Percentiles rank a stretch among this genome's conserved stretches.
phyloP scores from a whole-genome alignment of 495 filamentous ascomycete species.

The Halenospora varia region DNA sequence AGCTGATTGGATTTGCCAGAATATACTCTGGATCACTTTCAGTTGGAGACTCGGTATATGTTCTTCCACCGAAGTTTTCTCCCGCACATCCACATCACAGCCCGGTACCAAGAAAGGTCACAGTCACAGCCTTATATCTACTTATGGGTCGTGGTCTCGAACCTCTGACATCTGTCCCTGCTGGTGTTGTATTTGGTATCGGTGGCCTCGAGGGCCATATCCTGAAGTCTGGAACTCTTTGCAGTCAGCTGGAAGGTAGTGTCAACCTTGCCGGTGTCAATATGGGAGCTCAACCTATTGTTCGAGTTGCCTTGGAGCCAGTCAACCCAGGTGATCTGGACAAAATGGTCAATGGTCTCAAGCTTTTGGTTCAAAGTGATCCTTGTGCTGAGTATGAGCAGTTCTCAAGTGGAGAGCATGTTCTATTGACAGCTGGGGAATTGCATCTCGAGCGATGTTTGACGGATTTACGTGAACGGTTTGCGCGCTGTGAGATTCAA shows the following conservation, averaged over 20 bases:
- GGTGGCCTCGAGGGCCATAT: constrained; percentile 87
- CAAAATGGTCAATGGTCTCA: constrained; percentile 88
- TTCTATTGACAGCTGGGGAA: constrained; percentile 90
- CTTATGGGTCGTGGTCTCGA: constrained; percentile 93
- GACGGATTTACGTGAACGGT: constrained; percentile 89
- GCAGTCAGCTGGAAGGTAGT: constrained; percentile 81
- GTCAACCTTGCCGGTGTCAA: constrained; percentile 89
- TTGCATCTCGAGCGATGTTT: constrained; percentile 91
- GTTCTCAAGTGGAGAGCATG: constrained; percentile 89
- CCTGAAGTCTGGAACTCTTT: constrained; percentile 91
- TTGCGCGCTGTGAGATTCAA: constrained; percentile 93
- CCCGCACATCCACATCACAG: constrained; percentile 70
- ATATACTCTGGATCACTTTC: constrained; percentile 87
- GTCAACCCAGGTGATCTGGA: constrained; percentile 80
- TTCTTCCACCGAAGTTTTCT: constrained; percentile 86
- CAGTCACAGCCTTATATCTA: constrained; percentile 84
- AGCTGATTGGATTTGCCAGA: constrained; percentile 90
- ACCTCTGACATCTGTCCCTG: constrained; percentile 76
- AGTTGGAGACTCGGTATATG: constrained; percentile 87
- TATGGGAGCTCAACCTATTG: constrained; percentile 78
- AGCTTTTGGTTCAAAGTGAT: constrained; percentile 88
- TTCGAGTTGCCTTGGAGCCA: constrained; percentile 91
- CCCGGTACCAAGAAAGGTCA: constrained; percentile 78
- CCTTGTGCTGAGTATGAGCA: constrained; percentile 95
- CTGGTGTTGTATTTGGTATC: constrained; percentile 95